phyloP scores from a whole-genome alignment of 805 yeast species.

The Metschnikowia cerradonensis region DNA sequence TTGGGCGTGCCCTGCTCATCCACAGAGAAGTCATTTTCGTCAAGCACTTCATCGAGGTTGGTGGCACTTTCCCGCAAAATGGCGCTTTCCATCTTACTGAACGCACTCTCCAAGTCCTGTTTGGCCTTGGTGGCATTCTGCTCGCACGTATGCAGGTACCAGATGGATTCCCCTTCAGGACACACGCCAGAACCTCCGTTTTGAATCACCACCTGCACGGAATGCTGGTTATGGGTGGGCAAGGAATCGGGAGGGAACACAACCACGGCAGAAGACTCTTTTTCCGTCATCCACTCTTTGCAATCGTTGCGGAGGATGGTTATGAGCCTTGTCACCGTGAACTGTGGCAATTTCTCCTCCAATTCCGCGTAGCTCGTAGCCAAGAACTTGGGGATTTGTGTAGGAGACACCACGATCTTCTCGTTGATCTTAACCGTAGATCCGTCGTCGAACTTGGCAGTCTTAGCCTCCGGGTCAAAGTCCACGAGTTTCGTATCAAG shows the following conservation, averaged over 20 bases:
- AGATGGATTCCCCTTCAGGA: constrained; percentile 79
- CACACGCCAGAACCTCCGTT: constrained; percentile 87
- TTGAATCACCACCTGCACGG: constrained; percentile 84
- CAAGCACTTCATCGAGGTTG: constrained; percentile 45
- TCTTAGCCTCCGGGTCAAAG: constrained; percentile 61
- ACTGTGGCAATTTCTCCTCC: constrained; percentile 40
- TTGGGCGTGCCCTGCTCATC: constrained; percentile 55
- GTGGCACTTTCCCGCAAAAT: constrained; percentile 70
- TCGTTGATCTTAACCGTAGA: constrained; percentile 71
- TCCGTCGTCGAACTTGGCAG: constrained; percentile 75
- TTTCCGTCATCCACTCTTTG: constrained; percentile 85
- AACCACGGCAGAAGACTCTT: constrained; percentile 80
- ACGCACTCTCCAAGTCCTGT: constrained; percentile 74
- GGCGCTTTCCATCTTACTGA: constrained; percentile 72
- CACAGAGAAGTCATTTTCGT: constrained; percentile 32
- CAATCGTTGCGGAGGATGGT: constrained; percentile 85
- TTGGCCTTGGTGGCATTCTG: constrained; percentile 61
- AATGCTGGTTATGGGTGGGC: constrained; percentile 56
- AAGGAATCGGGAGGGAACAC: constrained; percentile 88
- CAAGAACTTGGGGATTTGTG: constrained; percentile 48
- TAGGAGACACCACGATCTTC: constrained; percentile 71
- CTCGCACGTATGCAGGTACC: constrained; percentile 85
- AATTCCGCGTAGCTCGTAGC: constrained; percentile 38
- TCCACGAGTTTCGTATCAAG: constrained; percentile 62
- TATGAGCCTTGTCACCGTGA: constrained; percentile 67